Percentiles rank a stretch among this genome's conserved stretches.
Evolutionary conservation across 2,329 filamentous ascomycete genomes (phyloP).

Genomic region (Sporothrix globosa): DNA sequence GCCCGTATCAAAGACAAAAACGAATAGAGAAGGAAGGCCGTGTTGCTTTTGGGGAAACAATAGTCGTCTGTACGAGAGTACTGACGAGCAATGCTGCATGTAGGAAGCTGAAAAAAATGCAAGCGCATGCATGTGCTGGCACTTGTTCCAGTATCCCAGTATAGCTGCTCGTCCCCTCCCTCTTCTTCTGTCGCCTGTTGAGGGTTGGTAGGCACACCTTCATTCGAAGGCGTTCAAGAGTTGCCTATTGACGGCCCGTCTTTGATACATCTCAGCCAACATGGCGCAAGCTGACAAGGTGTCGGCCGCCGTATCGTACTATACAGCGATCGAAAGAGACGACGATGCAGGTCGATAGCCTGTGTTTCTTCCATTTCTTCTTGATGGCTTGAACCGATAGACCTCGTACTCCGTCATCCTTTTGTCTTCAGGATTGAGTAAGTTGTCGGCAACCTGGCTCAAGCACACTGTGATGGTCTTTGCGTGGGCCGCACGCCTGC

Average conservation of each 20-base stretch:
- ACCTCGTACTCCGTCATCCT: neutral
- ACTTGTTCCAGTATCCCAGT: neutral
- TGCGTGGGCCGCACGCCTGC: neutral
- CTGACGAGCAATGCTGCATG: neutral
- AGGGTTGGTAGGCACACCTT: neutral
- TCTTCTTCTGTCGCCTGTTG: neutral
- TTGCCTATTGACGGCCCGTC: neutral
- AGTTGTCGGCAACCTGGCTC: neutral
- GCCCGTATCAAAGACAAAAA: neutral
- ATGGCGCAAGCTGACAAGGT: neutral
- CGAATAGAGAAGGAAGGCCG: neutral
- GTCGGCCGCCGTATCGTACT: neutral
- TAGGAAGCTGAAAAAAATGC: neutral
- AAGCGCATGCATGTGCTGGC: slow-evolving; percentile 10
- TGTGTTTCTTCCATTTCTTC: neutral
- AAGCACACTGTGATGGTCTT: neutral
- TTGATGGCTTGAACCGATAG: neutral
- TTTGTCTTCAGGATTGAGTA: neutral
- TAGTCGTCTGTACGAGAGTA: neutral
- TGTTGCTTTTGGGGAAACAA: neutral
- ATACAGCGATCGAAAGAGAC: slow-evolving; percentile 1
- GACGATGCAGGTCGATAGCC: neutral
- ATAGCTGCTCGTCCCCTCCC: neutral
- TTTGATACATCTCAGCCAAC: slow-evolving; percentile 15
- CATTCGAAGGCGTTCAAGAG: neutral